Percentiles rank a stretch among this genome's conserved stretches.
Evolutionary conservation across 2,329 filamentous ascomycete species (phyloP).

Genomic region (Phaeomoniella chlamydospora): DNA sequence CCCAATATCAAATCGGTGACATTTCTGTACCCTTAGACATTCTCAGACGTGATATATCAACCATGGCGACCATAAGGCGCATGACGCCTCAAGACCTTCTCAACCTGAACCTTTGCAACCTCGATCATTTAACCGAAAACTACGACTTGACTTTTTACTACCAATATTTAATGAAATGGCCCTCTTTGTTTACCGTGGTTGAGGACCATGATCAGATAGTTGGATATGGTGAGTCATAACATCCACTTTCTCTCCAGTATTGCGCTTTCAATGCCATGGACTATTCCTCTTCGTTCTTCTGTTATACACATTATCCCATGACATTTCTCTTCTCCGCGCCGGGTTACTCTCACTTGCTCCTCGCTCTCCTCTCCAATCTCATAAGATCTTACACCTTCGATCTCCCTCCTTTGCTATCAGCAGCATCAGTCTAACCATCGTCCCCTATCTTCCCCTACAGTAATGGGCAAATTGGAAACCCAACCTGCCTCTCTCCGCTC

Average conservation of each 20-base stretch:
- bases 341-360: not conserved
- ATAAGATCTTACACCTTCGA: not conserved
- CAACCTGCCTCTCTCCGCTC: slow-evolving; percentile 60
- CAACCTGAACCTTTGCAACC: slow-evolving; percentile 83
- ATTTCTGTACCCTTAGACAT: too few species aligned
- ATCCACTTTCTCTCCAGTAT: too few species aligned
- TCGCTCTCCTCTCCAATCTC: not conserved
- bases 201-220: slow-evolving; percentile 84
- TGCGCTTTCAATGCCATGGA: too few species aligned
- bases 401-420: not conserved
- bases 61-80: slow-evolving; percentile 71
- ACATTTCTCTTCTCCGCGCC: too few species aligned
- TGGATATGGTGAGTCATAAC: slow-evolving; percentile 63
- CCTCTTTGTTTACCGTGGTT: slow-evolving; percentile 81
- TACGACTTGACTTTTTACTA: slow-evolving; percentile 94
- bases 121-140: slow-evolving; percentile 94
- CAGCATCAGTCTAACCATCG: not conserved
- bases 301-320: not conserved
- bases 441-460: slow-evolving; percentile 39
- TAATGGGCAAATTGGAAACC: slow-evolving; percentile 93
- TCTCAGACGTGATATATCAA: too few species aligned
- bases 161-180: slow-evolving; percentile 92
- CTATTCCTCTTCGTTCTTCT: not conserved
- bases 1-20: too few species aligned
- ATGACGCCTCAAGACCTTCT: slow-evolving; percentile 77